phyloP scores from a whole-genome alignment of 1,139 yeast species.

The Diutina ranongensis region DNA sequence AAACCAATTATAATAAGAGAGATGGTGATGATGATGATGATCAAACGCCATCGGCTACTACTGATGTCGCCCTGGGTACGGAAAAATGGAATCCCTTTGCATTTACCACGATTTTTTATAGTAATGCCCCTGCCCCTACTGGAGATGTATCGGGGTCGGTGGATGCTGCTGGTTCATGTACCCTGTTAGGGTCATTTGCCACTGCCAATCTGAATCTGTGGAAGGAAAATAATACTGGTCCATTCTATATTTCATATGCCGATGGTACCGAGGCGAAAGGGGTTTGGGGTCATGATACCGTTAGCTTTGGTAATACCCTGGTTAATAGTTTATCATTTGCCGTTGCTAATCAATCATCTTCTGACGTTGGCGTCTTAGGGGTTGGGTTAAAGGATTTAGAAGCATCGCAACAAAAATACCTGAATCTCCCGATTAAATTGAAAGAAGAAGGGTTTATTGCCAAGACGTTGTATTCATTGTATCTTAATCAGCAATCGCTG shows the following conservation, averaged over 20 bases:
- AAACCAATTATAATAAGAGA: not conserved
- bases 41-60: not conserved
- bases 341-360: constrained; percentile 5
- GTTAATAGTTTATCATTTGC: constrained; percentile 34
- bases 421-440: constrained; percentile 49
- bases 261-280: constrained; percentile 55
- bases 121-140: not conserved
- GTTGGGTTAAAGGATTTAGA: constrained; percentile 5
- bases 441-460: constrained; percentile 36
- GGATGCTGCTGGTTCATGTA: not conserved
- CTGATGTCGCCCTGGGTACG: no score
- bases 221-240: constrained; percentile 34
- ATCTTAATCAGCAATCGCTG: constrained; percentile 23
- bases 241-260: constrained; percentile 46
- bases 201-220: constrained; percentile 65
- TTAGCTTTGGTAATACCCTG: constrained; percentile 25
- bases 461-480: constrained; percentile 41
- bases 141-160: not conserved
- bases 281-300: constrained; percentile 49
- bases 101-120: not conserved
- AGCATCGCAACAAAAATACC: constrained; percentile 20
- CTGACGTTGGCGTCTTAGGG: constrained; percentile 4
- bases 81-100: constrained; percentile 3
- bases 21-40: not conserved
- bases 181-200: constrained; percentile 23